phyloP scores from a whole-genome alignment of 2,329 filamentous ascomycete genomes.

The Massarina eburnea region DNA sequence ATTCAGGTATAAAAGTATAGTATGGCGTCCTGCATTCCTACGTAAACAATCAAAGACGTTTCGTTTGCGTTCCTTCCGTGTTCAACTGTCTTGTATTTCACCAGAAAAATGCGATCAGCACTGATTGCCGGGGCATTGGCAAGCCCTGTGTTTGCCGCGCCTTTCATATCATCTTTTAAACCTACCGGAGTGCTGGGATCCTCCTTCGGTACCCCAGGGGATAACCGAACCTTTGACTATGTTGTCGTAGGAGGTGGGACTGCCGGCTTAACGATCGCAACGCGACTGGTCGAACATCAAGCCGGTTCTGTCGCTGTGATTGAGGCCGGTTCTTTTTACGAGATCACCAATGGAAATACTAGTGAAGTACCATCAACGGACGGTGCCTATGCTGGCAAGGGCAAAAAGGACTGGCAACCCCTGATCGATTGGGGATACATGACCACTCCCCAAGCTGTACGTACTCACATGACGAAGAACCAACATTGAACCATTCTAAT shows the following conservation, averaged over 20 bases:
- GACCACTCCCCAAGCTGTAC: conserved; percentile 21
- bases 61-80: no score
- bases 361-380: conserved; percentile 24
- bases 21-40: no score
- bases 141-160: no score
- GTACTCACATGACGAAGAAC: no score
- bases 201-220: conserved; percentile 25
- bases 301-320: conserved; percentile 28
- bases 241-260: conserved; percentile 31
- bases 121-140: no score
- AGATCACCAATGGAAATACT: conserved; percentile 30
- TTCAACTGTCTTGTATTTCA: no score
- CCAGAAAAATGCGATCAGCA: no score
- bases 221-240: conserved; percentile 26
- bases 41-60: no score
- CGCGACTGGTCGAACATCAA: conserved; percentile 18
- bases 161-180: no score
- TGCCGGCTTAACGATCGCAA: conserved; percentile 28
- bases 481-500: no score
- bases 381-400: conserved; percentile 10
- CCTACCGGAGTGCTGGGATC: no score
- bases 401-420: conserved; percentile 19
- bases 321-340: conserved; percentile 29
- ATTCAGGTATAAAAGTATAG: no score
- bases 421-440: conserved; percentile 27